Base-by-base conservation (phyloP, 2,329 filamentous ascomycete species). In the Sclerotinia minor region DNA sequence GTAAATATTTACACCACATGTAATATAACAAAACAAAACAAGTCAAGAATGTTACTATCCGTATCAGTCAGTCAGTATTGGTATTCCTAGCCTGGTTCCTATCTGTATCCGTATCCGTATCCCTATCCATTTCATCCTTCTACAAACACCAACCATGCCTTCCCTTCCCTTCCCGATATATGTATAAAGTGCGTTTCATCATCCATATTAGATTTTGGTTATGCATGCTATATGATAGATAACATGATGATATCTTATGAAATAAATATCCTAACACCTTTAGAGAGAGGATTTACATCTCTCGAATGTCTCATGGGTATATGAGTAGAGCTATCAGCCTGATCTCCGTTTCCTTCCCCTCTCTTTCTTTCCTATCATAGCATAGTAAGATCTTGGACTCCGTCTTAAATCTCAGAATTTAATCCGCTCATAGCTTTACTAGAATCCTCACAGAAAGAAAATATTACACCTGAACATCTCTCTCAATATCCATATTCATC, bases 401-500 rank as follows among this genome's bases (percentile, higher is more conserved):
- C 32, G 6, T 24, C 19, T 44, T 35, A 19, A 84, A 92, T 24
- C 80, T 86, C 5, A 91, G 90, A 93, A 94, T 77, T 81, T 93
- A 32, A 86, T 92, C 67, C 83, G 15, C n/a, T 9, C 15, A 17
- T 4, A 24, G 44, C 15, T 38, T 32, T 35, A 0, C n/a, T 29
- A n/a, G 1, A 26, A 59, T 41, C 24, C 26, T 49, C 35, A 64
- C 17, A 11, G 29, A 35, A 35, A 1, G 11, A 38, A 13, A 38
- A 38, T 13, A 38, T 5, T 6, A 7, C n/a, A 29, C 21, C 29
- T n/a, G 21, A n/a, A 35, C 13, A 26, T 52, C 26, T 60, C 26
- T 50, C 35, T 67, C 41, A 65, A 52, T 52, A 67, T 45, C 65
- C 65, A 67, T 63, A 67, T 32, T 54, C 65, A 54, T 67, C 65